These are phyloP conservation scores for Yamadazyma sp. DNA, from an alignment of 805 yeast genomes.

Conservation along the genomic window DNA sequence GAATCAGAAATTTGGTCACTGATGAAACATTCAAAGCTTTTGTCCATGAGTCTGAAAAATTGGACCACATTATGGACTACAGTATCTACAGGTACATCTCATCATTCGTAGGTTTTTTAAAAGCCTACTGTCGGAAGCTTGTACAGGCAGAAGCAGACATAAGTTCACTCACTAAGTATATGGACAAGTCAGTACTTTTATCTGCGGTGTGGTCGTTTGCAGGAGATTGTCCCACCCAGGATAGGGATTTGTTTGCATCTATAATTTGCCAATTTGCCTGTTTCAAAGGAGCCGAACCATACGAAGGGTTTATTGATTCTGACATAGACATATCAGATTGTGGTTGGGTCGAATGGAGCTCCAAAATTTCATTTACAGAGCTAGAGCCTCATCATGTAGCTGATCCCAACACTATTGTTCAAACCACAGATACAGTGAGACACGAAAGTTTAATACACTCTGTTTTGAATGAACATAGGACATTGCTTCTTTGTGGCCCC, in stretches of 20 bases:
- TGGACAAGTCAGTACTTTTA: slow-evolving; percentile 32
- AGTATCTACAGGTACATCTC: slow-evolving; percentile 34
- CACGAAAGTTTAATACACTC: slow-evolving; percentile 63
- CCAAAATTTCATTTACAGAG: slow-evolving; percentile 39
- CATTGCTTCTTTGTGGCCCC: slow-evolving; percentile 85
- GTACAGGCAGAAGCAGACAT: slow-evolving; percentile 3
- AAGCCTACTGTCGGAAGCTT: slow-evolving; percentile 30
- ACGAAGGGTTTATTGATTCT: slow-evolving; percentile 3
- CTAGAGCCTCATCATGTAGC: slow-evolving; percentile 60
- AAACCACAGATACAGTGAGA: slow-evolving; percentile 74
- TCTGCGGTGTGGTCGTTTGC: slow-evolving; percentile 62
- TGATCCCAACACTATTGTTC: slow-evolving; percentile 64
- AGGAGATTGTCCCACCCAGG: slow-evolving; percentile 50
- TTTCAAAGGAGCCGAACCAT: slow-evolving; percentile 14
- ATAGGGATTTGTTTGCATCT: slow-evolving; percentile 38
- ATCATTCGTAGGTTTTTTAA: slow-evolving; percentile 42
- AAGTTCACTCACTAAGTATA: slow-evolving; percentile 18
- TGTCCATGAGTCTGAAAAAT: slow-evolving; percentile 4
- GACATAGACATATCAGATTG: slow-evolving; percentile 13
- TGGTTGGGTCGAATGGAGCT: slow-evolving; percentile 13
- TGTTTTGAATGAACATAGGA: slow-evolving; percentile 53
- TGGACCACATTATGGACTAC: slow-evolving; percentile 55
- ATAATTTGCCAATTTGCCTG: slow-evolving; percentile 21
- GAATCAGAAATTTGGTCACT: slow-evolving; percentile 1
- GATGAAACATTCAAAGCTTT: not conserved